Evolutionary conservation across 176 grass and related monocot species (phyloP), one percentile per base, ranked within the genome.

Genomic region (Poa annua): DNA sequence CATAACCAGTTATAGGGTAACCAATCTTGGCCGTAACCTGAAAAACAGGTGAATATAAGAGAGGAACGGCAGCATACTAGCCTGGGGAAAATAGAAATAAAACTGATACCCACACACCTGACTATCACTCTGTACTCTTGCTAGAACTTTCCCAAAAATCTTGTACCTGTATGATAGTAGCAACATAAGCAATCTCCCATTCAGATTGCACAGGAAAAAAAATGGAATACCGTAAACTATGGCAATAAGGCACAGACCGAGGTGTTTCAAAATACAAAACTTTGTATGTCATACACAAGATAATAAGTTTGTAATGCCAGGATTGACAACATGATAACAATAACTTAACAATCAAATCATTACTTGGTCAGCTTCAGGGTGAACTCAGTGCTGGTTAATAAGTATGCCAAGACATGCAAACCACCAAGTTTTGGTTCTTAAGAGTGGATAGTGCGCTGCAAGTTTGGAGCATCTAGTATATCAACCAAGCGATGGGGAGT

Each of bases 141-240:
- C 57, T 74, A 99, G 89, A 80, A 93, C 96, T 89, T 96, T 99
- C 52, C 96, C 96, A 66, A 94, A 99, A 85, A 99, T 99, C 77
- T 96, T 99, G 87, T 99, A 99, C 81, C 93, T 99, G 77, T 59
- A 73, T 52, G 15, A 82, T 24, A 49, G 21, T 77, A 71, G 74
- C 39, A 79, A 12, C n/a, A 41, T 45, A 85, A 35, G 12, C 32
- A 65, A 75, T 16, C 16, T 76, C 56, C 32, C 19, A 63, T 86
- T 26, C 17, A 59, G 32, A 67, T 57, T 75, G 62, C 54, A 66
- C n/a, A 49, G 61, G 61, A 33, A 69, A 52, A 35, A 71, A 77
- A 42, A 85, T 74, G 0, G 39, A 45, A 80, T 61, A 51, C 4
- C 17, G 80, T 5, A 66, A 38, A n/a, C 15, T 16, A 81, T 38